phyloP scores from a whole-genome alignment of 768 basidiomycete genomes.

The Ephemerocybe angulata region DNA sequence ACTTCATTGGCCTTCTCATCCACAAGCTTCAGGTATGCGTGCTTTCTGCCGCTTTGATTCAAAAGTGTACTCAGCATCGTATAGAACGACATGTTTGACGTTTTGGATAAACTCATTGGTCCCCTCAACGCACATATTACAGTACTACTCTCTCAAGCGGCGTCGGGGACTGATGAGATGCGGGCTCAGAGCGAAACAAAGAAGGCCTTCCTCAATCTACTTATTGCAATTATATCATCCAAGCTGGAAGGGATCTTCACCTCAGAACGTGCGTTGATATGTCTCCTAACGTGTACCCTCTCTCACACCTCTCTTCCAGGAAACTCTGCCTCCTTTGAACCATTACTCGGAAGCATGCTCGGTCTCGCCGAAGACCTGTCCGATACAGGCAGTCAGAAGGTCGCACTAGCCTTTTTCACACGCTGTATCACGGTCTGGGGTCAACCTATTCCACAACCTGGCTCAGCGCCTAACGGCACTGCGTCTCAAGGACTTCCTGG shows the following conservation, averaged over 20 bases:
- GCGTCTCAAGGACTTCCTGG: slow-evolving; percentile 60
- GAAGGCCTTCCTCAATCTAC: slow-evolving; percentile 80
- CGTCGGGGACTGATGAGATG: slow-evolving; percentile 84
- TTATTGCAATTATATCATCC: slow-evolving; percentile 78
- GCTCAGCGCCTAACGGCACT: slow-evolving; percentile 22
- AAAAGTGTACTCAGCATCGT: slow-evolving; percentile 2
- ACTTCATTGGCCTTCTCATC: slow-evolving; percentile 87
- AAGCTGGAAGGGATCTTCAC: slow-evolving; percentile 81
- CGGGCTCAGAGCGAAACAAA: slow-evolving; percentile 77
- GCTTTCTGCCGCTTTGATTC: slow-evolving; percentile 8
- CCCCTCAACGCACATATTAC: slow-evolving; percentile 84
- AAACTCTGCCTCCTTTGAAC: slow-evolving; percentile 61
- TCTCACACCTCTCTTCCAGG: slow-evolving; percentile 19
- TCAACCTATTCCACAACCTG: slow-evolving; percentile 37
- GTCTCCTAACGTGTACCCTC: neutral
- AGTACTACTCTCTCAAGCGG: slow-evolving; percentile 72
- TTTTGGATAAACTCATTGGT: slow-evolving; percentile 85
- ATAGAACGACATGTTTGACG: slow-evolving; percentile 81
- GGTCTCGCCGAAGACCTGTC: slow-evolving; percentile 69
- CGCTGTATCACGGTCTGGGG: slow-evolving; percentile 69
- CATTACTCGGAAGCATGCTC: slow-evolving; percentile 71
- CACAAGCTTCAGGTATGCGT: slow-evolving; percentile 80
- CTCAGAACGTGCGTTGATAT: slow-evolving; percentile 66
- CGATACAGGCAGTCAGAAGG: slow-evolving; percentile 73
- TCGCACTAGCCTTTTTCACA: slow-evolving; percentile 76